Base-by-base conservation (phyloP, 2,329 filamentous ascomycete genomes). In the Pestalotiopsis sp. region DNA sequence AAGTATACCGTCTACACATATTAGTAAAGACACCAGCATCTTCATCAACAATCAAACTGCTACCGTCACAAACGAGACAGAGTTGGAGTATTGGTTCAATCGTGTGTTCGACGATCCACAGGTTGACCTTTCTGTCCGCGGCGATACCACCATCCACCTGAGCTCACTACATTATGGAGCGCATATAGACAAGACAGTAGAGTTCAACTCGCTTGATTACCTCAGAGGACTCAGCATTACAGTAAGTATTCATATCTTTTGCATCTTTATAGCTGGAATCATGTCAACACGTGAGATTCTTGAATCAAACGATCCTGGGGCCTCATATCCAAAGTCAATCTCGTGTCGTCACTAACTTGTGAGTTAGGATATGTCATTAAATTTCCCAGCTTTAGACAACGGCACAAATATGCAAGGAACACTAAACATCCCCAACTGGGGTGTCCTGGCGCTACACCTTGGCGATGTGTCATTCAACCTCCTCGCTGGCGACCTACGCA, bases 401-500 rank as follows among this genome's bases (percentile, higher is more conserved):
- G 82, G 81, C 11, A 78, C 77, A 62, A 85, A 85, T 70, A 73
- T 86, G 67, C 78, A 76, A 25, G 84, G 84, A 1, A 74, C 75
- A 2, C 75, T 85, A 7, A 82, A 78, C 52, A 72, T 86, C 13
- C 84, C 84, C 1, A 86, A 86, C 70, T 74, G 76, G 31, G 83
- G 83, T 2, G 74, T 79, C 0, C 75, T 86, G 1, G 78, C 79
- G 1, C 80, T 86, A 4, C 81, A 79, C 0, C 76, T 84, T 3
- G 84, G 84, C 9, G 82, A 86, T 71, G 64, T 85, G 23, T 82
- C 81, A 0, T 78, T 85, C 14, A 82, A 84, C 57, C 66, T 85
- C n/a, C 73, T 79, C 65, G 80, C 79, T 0, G 82, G 81, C 2
- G 76, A 81, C 17, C 68, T 81, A 9, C 74, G 74, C 6, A 71